Percentiles rank a stretch among this genome's conserved stretches.
Evolutionary conservation across 805 yeast species (phyloP).

Genomic region (Ogataea glucozyma): DNA sequence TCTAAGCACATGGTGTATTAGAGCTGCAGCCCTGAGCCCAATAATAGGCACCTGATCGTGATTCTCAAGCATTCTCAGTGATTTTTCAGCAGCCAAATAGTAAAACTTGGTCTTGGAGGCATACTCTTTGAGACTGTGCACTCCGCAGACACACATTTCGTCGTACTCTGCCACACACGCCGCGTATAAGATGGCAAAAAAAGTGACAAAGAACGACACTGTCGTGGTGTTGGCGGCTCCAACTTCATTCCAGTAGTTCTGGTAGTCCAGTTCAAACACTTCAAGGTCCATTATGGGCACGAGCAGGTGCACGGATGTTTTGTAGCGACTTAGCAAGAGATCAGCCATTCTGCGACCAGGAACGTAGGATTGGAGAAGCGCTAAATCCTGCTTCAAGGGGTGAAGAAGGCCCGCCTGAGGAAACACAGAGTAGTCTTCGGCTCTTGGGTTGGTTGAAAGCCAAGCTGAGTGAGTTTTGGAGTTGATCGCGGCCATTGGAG

Average conservation of each 20-base stretch:
- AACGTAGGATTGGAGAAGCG: constrained; percentile 37
- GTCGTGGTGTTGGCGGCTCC: constrained; percentile 32
- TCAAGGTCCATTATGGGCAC: constrained; percentile 51
- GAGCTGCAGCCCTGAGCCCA: constrained; percentile 37
- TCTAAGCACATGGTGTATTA: constrained; percentile 53
- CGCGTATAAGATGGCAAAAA: constrained; percentile 57
- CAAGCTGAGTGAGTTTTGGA: too few relatives aligned
- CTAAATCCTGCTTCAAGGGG: constrained; percentile 29
- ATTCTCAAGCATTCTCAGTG: constrained; percentile 51
- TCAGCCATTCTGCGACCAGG: constrained; percentile 48
- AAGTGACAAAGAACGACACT: constrained; percentile 48
- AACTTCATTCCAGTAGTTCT: constrained; percentile 46
- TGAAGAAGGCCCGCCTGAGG: too few relatives aligned
- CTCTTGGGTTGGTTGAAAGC: too few relatives aligned
- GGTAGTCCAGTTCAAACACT: constrained; percentile 47
- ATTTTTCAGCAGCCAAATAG: constrained; percentile 47
- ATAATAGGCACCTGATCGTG: constrained; percentile 38
- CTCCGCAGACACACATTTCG: constrained; percentile 48
- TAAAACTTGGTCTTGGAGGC: constrained; percentile 48
- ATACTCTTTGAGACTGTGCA: constrained; percentile 21
- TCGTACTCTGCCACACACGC: constrained; percentile 59
- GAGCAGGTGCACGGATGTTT: constrained; percentile 54
- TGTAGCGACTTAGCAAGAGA: constrained; percentile 48
- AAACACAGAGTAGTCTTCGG: too few relatives aligned
- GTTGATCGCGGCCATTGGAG: too few relatives aligned